A percentile compares a stretch with the other conserved stretches of the same genome.
Conservation (phyloP, 208 protist genomes). For the Tritrichomonas foetus region DNA sequence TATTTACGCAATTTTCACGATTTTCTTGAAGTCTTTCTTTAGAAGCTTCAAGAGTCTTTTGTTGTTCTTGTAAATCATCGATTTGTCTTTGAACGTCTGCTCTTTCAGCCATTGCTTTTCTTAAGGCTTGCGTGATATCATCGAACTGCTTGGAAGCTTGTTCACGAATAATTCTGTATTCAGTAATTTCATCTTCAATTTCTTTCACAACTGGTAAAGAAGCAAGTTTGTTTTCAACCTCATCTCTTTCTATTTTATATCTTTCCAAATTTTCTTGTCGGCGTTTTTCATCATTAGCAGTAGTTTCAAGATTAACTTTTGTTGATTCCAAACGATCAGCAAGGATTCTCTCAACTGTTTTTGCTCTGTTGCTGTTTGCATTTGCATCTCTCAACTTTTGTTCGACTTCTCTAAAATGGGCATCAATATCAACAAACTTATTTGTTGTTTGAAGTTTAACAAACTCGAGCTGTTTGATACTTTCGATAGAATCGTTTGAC, state of each 20-base stretch:
- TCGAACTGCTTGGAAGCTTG: neutral
- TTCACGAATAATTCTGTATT: neutral
- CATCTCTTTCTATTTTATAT: neutral
- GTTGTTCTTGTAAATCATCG: neutral
- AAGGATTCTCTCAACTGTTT: no score
- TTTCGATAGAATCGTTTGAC: neutral
- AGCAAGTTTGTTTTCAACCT: neutral
- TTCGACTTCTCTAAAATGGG: neutral
- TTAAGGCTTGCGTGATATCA: neutral
- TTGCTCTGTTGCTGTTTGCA: neutral
- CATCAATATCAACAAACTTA: neutral
- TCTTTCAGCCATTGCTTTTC: neutral
- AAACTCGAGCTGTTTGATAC: neutral
- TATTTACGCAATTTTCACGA: neutral
- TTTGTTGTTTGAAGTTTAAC: neutral
- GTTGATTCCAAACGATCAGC: neutral
- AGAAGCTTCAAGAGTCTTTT: neutral
- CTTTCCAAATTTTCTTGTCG: neutral
- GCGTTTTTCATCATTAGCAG: neutral
- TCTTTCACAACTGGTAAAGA: neutral
- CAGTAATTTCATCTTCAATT: neutral
- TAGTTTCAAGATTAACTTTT: neutral
- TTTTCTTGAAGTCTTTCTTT: neutral
- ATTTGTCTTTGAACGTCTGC: neutral
- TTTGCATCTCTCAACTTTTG: neutral